A percentile compares a stretch with the other conserved stretches of the same genome.
These are phyloP conservation scores for Botrytis tulipae DNA, from an alignment of 2,329 filamentous ascomycete genomes.

Conservation along the genomic window DNA sequence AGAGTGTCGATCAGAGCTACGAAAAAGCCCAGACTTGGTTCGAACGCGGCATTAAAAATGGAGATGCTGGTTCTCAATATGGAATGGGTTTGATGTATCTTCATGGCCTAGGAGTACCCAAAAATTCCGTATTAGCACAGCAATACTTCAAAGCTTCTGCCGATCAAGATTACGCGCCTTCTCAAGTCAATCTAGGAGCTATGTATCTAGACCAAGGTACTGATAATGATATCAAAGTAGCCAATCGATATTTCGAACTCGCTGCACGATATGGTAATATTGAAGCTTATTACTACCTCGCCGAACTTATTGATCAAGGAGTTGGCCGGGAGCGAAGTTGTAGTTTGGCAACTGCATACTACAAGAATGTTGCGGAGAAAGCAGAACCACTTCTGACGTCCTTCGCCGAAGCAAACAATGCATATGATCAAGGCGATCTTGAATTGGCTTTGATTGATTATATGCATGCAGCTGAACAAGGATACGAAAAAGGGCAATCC, in stretches of 20 bases:
- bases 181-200: constrained; percentile 65
- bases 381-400: constrained; percentile 58
- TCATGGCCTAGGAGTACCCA: constrained; percentile 61
- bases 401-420: constrained; percentile 64
- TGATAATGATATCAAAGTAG: constrained; percentile 45
- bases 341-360: constrained; percentile 64
- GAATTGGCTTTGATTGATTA: constrained; percentile 64
- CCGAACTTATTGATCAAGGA: constrained; percentile 64
- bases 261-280: constrained; percentile 67
- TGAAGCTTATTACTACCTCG: constrained; percentile 71
- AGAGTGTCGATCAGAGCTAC: constrained; percentile 66
- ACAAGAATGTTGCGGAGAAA: constrained; percentile 60
- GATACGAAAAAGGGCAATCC: constrained; percentile 67
- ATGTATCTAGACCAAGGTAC: constrained; percentile 68
- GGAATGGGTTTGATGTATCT: constrained; percentile 69
- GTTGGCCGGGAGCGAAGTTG: constrained; percentile 66
- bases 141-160: constrained; percentile 65
- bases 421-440: constrained; percentile 61
- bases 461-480: constrained; percentile 74
- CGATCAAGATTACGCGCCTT: constrained; percentile 64
- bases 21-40: constrained; percentile 67
- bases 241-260: constrained; percentile 67
- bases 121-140: constrained; percentile 60
- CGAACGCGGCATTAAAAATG: constrained; percentile 59
- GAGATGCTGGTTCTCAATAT: constrained; percentile 67